These are phyloP conservation scores for Salvia splendens DNA, from an alignment of 257 asterid genomes.

Conservation along the genomic window DNA sequence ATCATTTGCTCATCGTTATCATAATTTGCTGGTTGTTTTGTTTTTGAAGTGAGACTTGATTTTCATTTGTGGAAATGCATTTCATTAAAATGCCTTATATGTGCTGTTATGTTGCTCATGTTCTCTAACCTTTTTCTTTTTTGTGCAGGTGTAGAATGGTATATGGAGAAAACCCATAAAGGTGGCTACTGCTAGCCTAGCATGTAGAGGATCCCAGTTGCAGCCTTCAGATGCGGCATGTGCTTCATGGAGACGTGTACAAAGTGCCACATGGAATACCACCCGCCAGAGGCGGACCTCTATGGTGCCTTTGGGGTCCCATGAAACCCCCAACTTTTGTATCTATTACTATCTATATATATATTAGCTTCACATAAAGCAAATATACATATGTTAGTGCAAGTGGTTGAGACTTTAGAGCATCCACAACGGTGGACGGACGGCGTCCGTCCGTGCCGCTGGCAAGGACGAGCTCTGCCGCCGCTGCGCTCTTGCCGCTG, in stretches of 20 bases:
- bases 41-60: background rate
- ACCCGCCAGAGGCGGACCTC: no score
- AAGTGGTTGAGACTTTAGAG: no score
- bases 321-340: no score
- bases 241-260: slow-evolving; percentile 86
- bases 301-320: no score
- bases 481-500: no score
- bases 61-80: slow-evolving; percentile 3
- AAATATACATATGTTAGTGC: no score
- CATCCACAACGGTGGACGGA: no score
- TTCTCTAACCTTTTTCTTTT: background rate
- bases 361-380: no score
- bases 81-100: background rate
- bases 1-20: slow-evolving; percentile 20
- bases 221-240: slow-evolving; percentile 62
- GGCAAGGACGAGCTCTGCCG: no score
- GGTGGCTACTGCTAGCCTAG: slow-evolving; percentile 78
- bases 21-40: slow-evolving; percentile 17
- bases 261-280: slow-evolving; percentile 82
- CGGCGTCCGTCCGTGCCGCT: no score
- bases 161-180: slow-evolving; percentile 48
- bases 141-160: slow-evolving; percentile 69
- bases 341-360: no score
- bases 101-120: background rate
- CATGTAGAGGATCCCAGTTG: slow-evolving; percentile 41